phyloP scores from a whole-genome alignment of 2,329 filamentous ascomycete genomes.

The Alternaria atra region DNA sequence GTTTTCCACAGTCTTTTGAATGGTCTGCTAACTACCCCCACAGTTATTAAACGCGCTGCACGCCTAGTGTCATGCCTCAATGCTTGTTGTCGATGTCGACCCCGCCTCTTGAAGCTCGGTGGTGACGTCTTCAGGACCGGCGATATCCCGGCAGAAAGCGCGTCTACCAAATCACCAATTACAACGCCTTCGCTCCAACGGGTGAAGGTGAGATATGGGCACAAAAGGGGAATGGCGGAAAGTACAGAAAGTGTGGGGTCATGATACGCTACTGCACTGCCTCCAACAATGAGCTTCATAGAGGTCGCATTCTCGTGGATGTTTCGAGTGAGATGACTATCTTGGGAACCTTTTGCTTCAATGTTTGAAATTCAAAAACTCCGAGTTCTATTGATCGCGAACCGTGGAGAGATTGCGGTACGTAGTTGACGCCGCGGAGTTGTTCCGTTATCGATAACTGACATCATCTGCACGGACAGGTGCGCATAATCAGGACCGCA shows the following conservation, averaged over 20 bases:
- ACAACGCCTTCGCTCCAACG: constrained; percentile 9
- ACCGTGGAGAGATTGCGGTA: constrained; percentile 66
- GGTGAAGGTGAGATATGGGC: constrained; percentile 1
- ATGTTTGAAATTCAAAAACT: constrained; percentile 52
- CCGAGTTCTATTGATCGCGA: constrained; percentile 65
- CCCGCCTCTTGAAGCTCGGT: constrained; percentile 18
- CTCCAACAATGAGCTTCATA: neutral
- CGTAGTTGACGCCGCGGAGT: constrained; percentile 3
- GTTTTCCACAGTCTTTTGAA: neutral
- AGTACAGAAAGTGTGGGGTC: constrained; percentile 11
- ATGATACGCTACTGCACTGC: neutral
- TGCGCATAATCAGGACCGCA: constrained; percentile 62
- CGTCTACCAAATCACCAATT: constrained; percentile 15
- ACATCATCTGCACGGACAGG: constrained; percentile 34
- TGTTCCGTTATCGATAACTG: constrained; percentile 10
- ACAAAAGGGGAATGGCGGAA: constrained; percentile 10
- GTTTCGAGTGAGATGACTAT: neutral
- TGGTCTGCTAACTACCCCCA: neutral
- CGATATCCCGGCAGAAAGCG: neutral
- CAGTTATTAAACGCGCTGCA: constrained; percentile 9
- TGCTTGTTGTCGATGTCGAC: constrained; percentile 19
- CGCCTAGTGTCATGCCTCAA: constrained; percentile 21
- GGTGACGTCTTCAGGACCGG: constrained; percentile 25
- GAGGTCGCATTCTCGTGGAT: neutral
- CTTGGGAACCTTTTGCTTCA: neutral